Percentiles rank a stretch among this genome's conserved stretches.
These are phyloP conservation scores for Saccharum officinarum DNA, from an alignment of 176 grass and related monocot species.

Conservation along the genomic window DNA sequence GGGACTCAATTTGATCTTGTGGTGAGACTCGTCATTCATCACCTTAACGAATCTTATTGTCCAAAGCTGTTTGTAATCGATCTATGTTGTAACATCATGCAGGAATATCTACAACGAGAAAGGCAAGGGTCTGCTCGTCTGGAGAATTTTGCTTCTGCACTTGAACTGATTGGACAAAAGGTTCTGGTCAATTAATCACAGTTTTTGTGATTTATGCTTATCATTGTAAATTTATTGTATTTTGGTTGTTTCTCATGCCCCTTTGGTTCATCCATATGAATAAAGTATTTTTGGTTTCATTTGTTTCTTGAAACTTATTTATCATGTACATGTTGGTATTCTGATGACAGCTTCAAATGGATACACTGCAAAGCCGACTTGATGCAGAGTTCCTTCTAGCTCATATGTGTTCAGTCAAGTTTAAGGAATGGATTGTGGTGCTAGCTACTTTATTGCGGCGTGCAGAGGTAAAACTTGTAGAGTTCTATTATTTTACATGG, in stretches of 20 bases:
- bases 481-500: neutral
- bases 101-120: conserved; percentile 99
- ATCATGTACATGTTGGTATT: conserved; percentile 17
- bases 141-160: conserved; percentile 97
- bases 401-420: conserved; percentile 99
- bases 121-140: conserved; percentile 76
- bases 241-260: neutral
- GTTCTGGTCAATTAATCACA: conserved; percentile 37
- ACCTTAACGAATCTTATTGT: conserved; percentile 5
- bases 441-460: conserved; percentile 89
- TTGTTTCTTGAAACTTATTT: conserved; percentile 1
- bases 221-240: neutral
- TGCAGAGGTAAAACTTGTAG: conserved; percentile 63
- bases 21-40: conserved; percentile 54
- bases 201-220: neutral
- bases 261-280: neutral
- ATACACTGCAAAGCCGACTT: conserved; percentile 92
- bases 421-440: conserved; percentile 99
- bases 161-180: conserved; percentile 99
- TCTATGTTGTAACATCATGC: conserved; percentile 31
- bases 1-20: conserved; percentile 99
- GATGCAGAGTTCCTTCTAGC: conserved; percentile 98
- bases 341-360: conserved; percentile 82
- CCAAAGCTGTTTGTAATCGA: conserved; percentile 25
- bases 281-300: neutral